phyloP scores from a whole-genome alignment of 129 eudicot genomes.

The Cynara cardunculus region DNA sequence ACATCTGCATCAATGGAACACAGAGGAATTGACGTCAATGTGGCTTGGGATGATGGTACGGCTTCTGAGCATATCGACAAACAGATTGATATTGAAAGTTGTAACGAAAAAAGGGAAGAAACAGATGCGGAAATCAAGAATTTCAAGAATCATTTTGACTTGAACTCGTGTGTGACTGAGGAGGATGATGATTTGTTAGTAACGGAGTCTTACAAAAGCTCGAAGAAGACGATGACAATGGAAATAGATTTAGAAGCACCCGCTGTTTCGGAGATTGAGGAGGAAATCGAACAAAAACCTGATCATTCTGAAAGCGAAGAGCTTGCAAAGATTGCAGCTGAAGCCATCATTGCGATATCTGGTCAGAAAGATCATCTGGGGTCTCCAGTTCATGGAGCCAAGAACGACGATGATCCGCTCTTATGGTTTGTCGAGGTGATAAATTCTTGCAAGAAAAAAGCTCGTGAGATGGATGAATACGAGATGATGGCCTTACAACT shows the following conservation, averaged over 20 bases:
- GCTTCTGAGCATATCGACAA: slow-evolving; percentile 23
- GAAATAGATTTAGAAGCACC: slow-evolving; percentile 83
- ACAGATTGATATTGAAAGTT: slow-evolving; percentile 25
- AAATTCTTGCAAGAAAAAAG: slow-evolving; percentile 14
- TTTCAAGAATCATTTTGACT: slow-evolving; percentile 45
- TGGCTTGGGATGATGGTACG: slow-evolving; percentile 42
- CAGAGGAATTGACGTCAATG: slow-evolving; percentile 56
- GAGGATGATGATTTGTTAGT: slow-evolving; percentile 38
- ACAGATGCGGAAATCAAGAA: slow-evolving; percentile 10
- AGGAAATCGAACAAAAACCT: slow-evolving; percentile 18
- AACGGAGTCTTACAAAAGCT: slow-evolving; percentile 28
- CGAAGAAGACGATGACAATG: slow-evolving; percentile 23
- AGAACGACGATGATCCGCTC: slow-evolving; percentile 28
- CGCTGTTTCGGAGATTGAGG: slow-evolving; percentile 41
- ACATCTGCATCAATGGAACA: slow-evolving; percentile 33
- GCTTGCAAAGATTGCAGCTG: slow-evolving; percentile 43
- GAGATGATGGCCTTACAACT: slow-evolving; percentile 66
- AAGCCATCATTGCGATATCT: slow-evolving; percentile 46
- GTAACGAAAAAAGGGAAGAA: slow-evolving; percentile 30
- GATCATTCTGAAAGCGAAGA: slow-evolving; percentile 32
- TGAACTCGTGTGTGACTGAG: slow-evolving; percentile 57
- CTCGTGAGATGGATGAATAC: slow-evolving; percentile 42
- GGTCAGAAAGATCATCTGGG: slow-evolving; percentile 10
- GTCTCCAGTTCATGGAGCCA: slow-evolving; percentile 15
- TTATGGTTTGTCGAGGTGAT: slow-evolving; percentile 49